phyloP scores from a whole-genome alignment of 2,329 filamentous ascomycete genomes.

The Penicillium sp. region DNA sequence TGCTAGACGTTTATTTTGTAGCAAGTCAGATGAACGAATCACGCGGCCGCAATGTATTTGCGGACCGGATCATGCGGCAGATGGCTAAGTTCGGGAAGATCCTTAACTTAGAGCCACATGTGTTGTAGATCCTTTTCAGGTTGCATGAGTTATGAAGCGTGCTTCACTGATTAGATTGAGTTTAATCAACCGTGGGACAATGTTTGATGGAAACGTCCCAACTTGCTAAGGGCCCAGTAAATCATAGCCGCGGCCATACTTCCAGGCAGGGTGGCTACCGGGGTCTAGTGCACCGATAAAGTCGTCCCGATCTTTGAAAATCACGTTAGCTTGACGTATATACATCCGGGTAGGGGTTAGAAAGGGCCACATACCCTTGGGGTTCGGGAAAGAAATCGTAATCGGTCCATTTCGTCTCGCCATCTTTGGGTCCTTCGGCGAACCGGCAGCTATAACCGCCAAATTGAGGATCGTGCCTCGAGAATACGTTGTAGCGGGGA shows the following conservation, averaged over 20 bases:
- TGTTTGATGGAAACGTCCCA: neutral
- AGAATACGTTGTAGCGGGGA: slow-evolving; percentile 27
- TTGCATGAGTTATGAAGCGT: neutral
- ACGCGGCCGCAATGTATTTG: neutral
- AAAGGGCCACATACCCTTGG: slow-evolving; percentile 23
- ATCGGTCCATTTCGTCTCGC: slow-evolving; percentile 28
- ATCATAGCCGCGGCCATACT: slow-evolving; percentile 1
- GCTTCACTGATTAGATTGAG: neutral
- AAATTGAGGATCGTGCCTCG: slow-evolving; percentile 35
- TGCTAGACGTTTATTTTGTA: neutral
- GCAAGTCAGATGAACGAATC: neutral
- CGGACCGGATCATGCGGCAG: neutral
- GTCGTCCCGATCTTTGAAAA: slow-evolving; percentile 25
- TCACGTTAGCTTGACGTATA: neutral
- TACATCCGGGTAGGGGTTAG: neutral
- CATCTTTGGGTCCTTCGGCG: slow-evolving; percentile 27
- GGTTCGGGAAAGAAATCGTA: slow-evolving; percentile 32
- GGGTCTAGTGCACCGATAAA: slow-evolving; percentile 23
- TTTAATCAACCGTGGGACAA: neutral
- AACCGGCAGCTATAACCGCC: slow-evolving; percentile 32
- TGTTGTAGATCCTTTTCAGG: neutral
- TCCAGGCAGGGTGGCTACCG: neutral
- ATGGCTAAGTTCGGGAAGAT: neutral
- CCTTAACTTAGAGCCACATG: neutral
- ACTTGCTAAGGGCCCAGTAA: neutral